A percentile compares a stretch with the other conserved stretches of the same genome.
phyloP scores from a whole-genome alignment of 768 basidiomycete genomes.

The Macrolepiota dolichaula region DNA sequence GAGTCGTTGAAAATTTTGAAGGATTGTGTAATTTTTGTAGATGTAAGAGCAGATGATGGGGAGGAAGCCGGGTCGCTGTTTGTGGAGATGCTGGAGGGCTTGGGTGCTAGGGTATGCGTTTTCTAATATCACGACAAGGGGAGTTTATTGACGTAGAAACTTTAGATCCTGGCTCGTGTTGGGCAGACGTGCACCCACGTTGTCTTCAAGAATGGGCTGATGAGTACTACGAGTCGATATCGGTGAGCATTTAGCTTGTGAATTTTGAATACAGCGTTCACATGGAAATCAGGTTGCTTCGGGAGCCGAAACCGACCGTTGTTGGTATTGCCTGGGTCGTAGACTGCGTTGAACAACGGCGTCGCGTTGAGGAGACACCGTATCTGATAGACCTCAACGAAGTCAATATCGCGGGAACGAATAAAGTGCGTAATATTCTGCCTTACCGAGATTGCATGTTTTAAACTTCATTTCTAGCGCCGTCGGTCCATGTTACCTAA shows the following conservation, averaged over 20 bases:
- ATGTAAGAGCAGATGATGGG: slow-evolving; percentile 81
- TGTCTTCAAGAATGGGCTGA: slow-evolving; percentile 78
- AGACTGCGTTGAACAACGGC: slow-evolving; percentile 71
- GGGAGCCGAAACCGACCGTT: slow-evolving; percentile 67
- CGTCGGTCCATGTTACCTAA: slow-evolving; percentile 75
- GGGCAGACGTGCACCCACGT: slow-evolving; percentile 80
- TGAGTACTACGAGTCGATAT: slow-evolving; percentile 71
- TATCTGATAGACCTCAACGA: slow-evolving; percentile 65
- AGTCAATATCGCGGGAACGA: slow-evolving; percentile 53
- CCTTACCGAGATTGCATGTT: background rate
- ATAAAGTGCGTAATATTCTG: slow-evolving; percentile 45
- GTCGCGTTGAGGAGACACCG: slow-evolving; percentile 58
- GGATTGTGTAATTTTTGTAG: slow-evolving; percentile 80
- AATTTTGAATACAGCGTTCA: background rate
- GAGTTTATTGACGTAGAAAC: background rate
- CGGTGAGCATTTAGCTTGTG: slow-evolving; percentile 37
- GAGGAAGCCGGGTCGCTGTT: slow-evolving; percentile 81
- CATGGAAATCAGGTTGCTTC: slow-evolving; percentile 41
- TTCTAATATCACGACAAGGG: background rate
- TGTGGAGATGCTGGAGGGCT: slow-evolving; percentile 72
- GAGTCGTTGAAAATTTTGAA: slow-evolving; percentile 55
- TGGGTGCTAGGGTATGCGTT: slow-evolving; percentile 71
- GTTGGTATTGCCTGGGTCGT: slow-evolving; percentile 91
- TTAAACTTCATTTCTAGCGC: slow-evolving; percentile 38
- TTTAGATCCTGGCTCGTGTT: slow-evolving; percentile 59